phyloP scores from a whole-genome alignment of 2,329 filamentous ascomycete genomes.

The Colletotrichum simmondsii region DNA sequence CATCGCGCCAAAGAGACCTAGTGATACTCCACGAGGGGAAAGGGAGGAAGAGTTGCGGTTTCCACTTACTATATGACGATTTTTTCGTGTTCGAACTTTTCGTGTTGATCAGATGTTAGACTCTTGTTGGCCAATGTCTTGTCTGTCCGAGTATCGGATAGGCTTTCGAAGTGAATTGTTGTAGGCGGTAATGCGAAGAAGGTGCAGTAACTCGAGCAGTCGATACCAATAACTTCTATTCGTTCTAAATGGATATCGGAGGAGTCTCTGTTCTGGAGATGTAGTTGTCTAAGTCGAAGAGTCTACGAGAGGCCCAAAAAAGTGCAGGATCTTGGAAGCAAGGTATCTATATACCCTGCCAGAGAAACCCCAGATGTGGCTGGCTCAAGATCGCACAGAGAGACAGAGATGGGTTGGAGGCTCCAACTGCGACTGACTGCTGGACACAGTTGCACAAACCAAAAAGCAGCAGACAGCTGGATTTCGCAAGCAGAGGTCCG shows the following conservation, averaged over 20 bases:
- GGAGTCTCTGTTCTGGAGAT: not conserved
- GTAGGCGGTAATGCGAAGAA: not conserved
- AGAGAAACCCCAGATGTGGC: constrained; percentile 38
- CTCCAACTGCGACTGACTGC: constrained; percentile 32
- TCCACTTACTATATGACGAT: not conserved
- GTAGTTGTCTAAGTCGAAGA: constrained; percentile 7
- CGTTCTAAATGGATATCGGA: not conserved
- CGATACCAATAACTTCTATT: not conserved
- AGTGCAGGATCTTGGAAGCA: constrained; percentile 45
- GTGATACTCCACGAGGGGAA: not conserved
- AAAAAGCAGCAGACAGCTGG: constrained; percentile 24
- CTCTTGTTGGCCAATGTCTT: not conserved
- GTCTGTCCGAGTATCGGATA: not conserved
- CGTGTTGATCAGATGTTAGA: not conserved
- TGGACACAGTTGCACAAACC: constrained; percentile 33
- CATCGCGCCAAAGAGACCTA: not conserved
- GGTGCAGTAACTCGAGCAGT: not conserved
- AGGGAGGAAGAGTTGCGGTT: not conserved
- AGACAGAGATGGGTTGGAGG: constrained; percentile 38
- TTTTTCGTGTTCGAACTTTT: not conserved
- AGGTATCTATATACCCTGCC: constrained; percentile 51
- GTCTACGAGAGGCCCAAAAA: constrained; percentile 31
- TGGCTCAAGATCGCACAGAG: constrained; percentile 45
- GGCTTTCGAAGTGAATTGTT: not conserved
- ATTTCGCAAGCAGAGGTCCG: constrained; percentile 15